Base-by-base conservation (phyloP, 1,284 basidiomycete species). In the Sporisorium graminicola region DNA sequence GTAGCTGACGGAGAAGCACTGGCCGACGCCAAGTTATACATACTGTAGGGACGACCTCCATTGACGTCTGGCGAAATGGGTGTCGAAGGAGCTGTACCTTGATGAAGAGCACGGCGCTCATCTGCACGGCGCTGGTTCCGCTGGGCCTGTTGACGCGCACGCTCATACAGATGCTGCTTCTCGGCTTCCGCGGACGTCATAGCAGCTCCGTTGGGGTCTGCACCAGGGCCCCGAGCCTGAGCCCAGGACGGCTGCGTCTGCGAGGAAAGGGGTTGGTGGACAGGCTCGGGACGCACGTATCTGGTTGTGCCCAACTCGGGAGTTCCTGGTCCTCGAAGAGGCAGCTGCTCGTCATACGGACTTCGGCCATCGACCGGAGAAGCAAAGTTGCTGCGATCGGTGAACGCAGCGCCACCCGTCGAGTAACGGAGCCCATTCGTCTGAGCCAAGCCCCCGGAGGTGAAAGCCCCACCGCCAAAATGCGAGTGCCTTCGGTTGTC, bases 81-180 rank as follows among this genome's bases (percentile, higher is more conserved):
- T 14, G 53, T 53, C 0, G 54, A 47, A 5, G 55, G 29, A n/a
- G 46, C 58, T 14, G 37, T 44, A 5, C 55, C 55, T 33, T 71
- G 69, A 52, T 65, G 60, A 2, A 58, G 54, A 3, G 67, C 72
- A 3, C 75, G 67, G 35, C 76, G 66, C 27, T 82, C 68, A 22
- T 73, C 78, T 6, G 80, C 81, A 3, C 74, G 61, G 3, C 78
- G 56, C 42, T 84, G 82, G 44, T 79, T 82, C 26, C 70, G 59
- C 42, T 82, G 76, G 0, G 82, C 82, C 67, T 83, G 82, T 49
- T 78, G 65, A n/a, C 82, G 68, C 5, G 82, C 82, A 5, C 78
- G 68, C 43, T 82, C 74, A 63, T 83, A 84, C 1, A 84, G 74
- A 3, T 74, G 66, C 59, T 77, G 68, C 72, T 84, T 84, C 33